Evolutionary conservation across 163 green algal species (phyloP).

Genomic region (Scenedesmus sp.): DNA sequence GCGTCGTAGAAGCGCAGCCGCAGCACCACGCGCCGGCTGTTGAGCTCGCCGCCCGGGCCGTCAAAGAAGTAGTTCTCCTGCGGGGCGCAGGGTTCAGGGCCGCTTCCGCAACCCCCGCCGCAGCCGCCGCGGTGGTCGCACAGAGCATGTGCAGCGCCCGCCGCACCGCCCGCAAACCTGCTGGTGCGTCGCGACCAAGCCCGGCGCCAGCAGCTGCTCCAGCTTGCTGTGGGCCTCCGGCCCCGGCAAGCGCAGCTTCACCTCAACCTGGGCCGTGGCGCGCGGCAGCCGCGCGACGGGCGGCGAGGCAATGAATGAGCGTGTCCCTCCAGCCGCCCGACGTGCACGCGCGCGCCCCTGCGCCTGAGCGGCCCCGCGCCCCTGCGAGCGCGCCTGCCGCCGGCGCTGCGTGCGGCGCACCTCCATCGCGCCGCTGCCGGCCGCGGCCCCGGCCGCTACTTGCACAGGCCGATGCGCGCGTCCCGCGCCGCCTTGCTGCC

Average conservation of each 20-base stretch:
- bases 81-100: slow-evolving; percentile 48
- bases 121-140: neutral
- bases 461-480: slow-evolving; percentile 27
- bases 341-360: too few relatives aligned
- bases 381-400: too few relatives aligned
- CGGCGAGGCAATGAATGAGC: too few relatives aligned
- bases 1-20: slow-evolving; percentile 87
- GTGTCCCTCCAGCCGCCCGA: too few relatives aligned
- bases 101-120: neutral
- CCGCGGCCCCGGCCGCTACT: neutral
- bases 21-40: slow-evolving; percentile 71
- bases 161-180: too few relatives aligned
- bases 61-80: slow-evolving; percentile 99
- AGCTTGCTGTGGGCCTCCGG: slow-evolving; percentile 71
- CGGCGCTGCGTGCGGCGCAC: slow-evolving; percentile 9
- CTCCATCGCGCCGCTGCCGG: slow-evolving; percentile 8
- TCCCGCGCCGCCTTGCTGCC: slow-evolving; percentile 29
- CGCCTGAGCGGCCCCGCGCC: too few relatives aligned
- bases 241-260: slow-evolving; percentile 88
- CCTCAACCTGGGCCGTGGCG: slow-evolving; percentile 90
- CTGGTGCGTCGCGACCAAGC: slow-evolving; percentile 46
- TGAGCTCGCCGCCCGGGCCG: slow-evolving; percentile 81
- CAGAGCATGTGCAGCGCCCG: too few relatives aligned
- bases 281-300: too few relatives aligned
- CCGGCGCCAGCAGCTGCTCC: slow-evolving; percentile 50